Evolutionary conservation across 176 grass and related monocot species (phyloP).

Genomic region (Hordeum marinum): DNA sequence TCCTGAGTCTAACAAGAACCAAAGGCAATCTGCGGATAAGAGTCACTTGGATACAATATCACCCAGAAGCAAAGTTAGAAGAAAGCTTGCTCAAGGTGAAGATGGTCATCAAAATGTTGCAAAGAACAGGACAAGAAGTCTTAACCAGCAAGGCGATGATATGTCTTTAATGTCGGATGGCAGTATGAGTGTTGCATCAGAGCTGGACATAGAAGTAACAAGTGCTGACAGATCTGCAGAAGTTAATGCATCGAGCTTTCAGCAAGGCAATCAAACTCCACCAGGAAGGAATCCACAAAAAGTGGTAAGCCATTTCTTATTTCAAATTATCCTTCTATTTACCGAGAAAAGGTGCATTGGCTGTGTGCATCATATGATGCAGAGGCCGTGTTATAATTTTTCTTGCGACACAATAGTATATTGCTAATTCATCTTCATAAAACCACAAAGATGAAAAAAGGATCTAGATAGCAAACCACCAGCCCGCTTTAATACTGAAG

Average conservation of each 20-base stretch:
- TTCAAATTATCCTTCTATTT: not conserved
- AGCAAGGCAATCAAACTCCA: slow-evolving; percentile 46
- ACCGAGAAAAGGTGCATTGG: not conserved
- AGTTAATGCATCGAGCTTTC: slow-evolving; percentile 33
- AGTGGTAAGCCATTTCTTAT: slow-evolving; percentile 39
- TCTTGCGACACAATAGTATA: not conserved
- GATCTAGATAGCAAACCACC: not conserved
- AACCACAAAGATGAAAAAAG: not conserved
- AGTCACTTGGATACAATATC: slow-evolving; percentile 63
- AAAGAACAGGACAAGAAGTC: slow-evolving; percentile 44
- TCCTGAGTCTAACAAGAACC: slow-evolving; percentile 42
- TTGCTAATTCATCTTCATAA: not conserved
- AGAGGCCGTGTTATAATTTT: not conserved
- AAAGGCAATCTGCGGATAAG: slow-evolving; percentile 49
- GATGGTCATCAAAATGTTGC: slow-evolving; percentile 45
- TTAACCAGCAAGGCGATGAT: slow-evolving; percentile 51
- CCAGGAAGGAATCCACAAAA: slow-evolving; percentile 52
- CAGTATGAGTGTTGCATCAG: slow-evolving; percentile 42
- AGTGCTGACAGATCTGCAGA: slow-evolving; percentile 55
- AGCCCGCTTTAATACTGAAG: not conserved
- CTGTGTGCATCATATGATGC: too few relatives aligned
- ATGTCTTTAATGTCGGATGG: slow-evolving; percentile 58
- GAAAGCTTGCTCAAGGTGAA: slow-evolving; percentile 62
- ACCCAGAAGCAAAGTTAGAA: slow-evolving; percentile 60
- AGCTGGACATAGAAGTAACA: slow-evolving; percentile 57